These are phyloP conservation scores for Cercophora samala DNA, from an alignment of 495 filamentous ascomycete species.

Conservation along the genomic window DNA sequence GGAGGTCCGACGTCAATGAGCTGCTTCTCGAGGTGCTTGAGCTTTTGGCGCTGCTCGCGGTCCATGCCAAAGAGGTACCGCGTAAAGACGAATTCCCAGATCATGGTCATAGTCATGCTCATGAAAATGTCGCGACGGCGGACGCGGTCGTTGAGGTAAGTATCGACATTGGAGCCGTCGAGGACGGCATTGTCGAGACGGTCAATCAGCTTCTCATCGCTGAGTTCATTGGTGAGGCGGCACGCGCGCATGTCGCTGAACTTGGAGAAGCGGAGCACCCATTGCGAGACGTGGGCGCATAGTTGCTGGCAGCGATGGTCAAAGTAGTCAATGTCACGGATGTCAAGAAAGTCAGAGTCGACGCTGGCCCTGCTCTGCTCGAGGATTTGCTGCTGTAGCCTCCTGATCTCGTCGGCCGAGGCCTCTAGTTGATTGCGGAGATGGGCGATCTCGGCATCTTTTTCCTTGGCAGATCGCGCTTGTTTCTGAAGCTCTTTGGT, in stretches of 20 bases:
- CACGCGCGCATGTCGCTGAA: slow-evolving; percentile 87
- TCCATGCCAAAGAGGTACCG: slow-evolving; percentile 98
- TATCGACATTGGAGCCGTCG: slow-evolving; percentile 86
- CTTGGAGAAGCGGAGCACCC: slow-evolving; percentile 94
- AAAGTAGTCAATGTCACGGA: slow-evolving; percentile 91
- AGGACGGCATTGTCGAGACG: slow-evolving; percentile 89
- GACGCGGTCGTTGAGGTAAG: slow-evolving; percentile 79
- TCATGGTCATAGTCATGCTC: slow-evolving; percentile 95
- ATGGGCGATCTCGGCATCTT: slow-evolving; percentile 72
- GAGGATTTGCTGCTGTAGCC: slow-evolving; percentile 80
- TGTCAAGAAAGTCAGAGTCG: slow-evolving; percentile 70
- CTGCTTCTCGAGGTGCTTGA: slow-evolving; percentile 88
- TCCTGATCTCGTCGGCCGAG: slow-evolving; percentile 71
- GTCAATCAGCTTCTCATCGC: slow-evolving; percentile 84
- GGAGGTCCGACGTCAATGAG: slow-evolving; percentile 80
- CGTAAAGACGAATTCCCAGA: slow-evolving; percentile 97
- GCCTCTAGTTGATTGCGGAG: slow-evolving; percentile 74
- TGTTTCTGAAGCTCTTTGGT: slow-evolving; percentile 59
- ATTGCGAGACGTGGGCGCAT: slow-evolving; percentile 90
- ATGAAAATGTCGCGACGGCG: slow-evolving; percentile 89
- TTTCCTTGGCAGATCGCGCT: slow-evolving; percentile 66
- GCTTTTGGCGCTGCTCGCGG: slow-evolving; percentile 91
- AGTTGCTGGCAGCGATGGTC: slow-evolving; percentile 89
- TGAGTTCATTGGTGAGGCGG: slow-evolving; percentile 72
- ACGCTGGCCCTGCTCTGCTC: slow-evolving; percentile 38